Evolutionary conservation across 257 asterid species (phyloP), one percentile per base, ranked within the genome.

Genomic region (Linderniella brevidens): DNA sequence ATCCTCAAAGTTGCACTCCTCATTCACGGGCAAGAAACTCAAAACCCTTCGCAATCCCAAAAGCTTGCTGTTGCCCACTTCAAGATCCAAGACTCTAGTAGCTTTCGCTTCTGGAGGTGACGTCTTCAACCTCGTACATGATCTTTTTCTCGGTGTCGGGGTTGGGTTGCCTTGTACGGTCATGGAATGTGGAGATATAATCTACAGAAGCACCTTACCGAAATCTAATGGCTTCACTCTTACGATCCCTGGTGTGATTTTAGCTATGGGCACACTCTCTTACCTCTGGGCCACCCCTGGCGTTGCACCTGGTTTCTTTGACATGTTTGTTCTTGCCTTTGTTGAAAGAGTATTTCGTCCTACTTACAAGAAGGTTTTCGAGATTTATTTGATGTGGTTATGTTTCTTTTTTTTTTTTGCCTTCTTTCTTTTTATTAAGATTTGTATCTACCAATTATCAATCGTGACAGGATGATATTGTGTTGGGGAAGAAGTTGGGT

Each of bases 241-340:
- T 1, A 90, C 98, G 19, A 71, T 81, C 12, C 98, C 98, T 52
- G 98, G 98, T 17, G 72, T 68, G 37, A 61, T 90, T 68, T 73
- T 90, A 53, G 96, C 96, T 45, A 11, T 81, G 65, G 80, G 94
- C 4, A 70, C 96, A 41, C 72, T 90, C 44, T 90, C 96, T 37
- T 90, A 85, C 62, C 71, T 90, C 19, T 90, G 98, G 98, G 94
- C 96, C 56, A 85, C 98, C 35, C 98, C 98, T 40, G 99, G 96
- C 63, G 93, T 90, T 17, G 99, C 96, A n/a, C 98, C 94, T 71
- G 96, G 96, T 0, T 85, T 81, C 66, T 90, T 74, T 50, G 98
- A 90, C 55, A 90, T 90, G 98, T 90, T 90, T 73, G 86, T 90
- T 56, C 98, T 90, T 64, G 88, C 94, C 54, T 73, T 77, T 63